Evolutionary conservation across 495 filamentous ascomycete species (phyloP).

Genomic region (Aspergillus asperescens): DNA sequence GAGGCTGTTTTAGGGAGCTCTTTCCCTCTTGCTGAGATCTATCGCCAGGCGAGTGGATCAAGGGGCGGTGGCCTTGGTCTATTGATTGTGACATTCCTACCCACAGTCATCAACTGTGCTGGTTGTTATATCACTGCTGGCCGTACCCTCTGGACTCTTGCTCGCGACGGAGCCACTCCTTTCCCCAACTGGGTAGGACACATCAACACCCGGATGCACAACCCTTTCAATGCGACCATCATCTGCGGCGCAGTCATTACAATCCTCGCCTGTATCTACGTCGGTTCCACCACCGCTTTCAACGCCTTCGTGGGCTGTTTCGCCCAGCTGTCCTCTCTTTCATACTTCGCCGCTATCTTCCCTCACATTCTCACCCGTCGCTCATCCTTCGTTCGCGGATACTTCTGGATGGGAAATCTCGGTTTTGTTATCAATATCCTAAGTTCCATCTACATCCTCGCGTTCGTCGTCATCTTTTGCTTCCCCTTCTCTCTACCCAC

Average conservation of each 20-base stretch:
- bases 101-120: slow-evolving; percentile 55
- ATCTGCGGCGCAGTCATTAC: slow-evolving; percentile 55
- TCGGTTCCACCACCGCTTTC: slow-evolving; percentile 71
- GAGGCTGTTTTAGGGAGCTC: slow-evolving; percentile 32
- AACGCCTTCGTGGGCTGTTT: slow-evolving; percentile 68
- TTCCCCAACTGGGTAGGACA: slow-evolving; percentile 36
- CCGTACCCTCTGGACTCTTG: slow-evolving; percentile 82
- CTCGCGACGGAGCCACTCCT: slow-evolving; percentile 60
- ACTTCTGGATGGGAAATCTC: slow-evolving; percentile 60
- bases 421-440: slow-evolving; percentile 58
- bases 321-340: slow-evolving; percentile 62
- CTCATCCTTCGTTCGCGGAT: slow-evolving; percentile 57
- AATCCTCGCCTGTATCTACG: slow-evolving; percentile 66
- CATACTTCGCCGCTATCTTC: slow-evolving; percentile 71
- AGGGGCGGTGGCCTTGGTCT: slow-evolving; percentile 52
- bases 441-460: slow-evolving; percentile 57
- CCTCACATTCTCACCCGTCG: slow-evolving; percentile 65
- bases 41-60: slow-evolving; percentile 68
- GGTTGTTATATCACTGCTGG: slow-evolving; percentile 70
- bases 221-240: slow-evolving; percentile 66
- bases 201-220: slow-evolving; percentile 46
- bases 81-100: slow-evolving; percentile 63
- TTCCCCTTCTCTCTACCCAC: slow-evolving; percentile 63
- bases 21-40: slow-evolving; percentile 75
- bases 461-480: slow-evolving; percentile 73